Conservation (phyloP, 2,329 filamentous ascomycete genomes). For the Niveomyces coronatus region DNA sequence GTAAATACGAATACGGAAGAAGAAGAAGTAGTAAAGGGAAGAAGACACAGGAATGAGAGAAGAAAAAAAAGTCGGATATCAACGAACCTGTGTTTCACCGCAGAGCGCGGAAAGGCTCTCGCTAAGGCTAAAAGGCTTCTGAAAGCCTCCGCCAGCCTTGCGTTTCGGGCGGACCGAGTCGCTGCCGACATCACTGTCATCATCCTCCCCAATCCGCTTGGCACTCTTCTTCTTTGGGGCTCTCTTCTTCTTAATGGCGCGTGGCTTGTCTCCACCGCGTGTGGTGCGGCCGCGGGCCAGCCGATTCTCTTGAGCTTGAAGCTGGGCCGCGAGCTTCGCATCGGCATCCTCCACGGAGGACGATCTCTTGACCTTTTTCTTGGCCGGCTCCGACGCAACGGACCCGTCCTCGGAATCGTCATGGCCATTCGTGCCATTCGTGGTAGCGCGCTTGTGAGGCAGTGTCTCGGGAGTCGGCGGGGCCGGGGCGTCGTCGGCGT, state of each 20-base stretch:
- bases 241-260: conserved; percentile 54
- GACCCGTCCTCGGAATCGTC: conserved; percentile 40
- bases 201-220: conserved; percentile 65
- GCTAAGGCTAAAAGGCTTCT: conserved; percentile 73
- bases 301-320: conserved; percentile 88
- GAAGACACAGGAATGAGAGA: background rate
- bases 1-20: background rate
- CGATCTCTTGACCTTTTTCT: conserved; percentile 60
- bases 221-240: conserved; percentile 60
- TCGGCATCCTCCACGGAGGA: conserved; percentile 60
- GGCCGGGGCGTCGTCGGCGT: conserved; percentile 36
- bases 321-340: conserved; percentile 72
- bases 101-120: conserved; percentile 58
- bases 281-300: conserved; percentile 58
- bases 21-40: too few species aligned
- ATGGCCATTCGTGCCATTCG: conserved; percentile 24
- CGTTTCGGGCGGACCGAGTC: conserved; percentile 52
- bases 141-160: conserved; percentile 86
- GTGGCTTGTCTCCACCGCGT: conserved; percentile 54
- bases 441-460: conserved; percentile 24
- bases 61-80: background rate
- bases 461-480: conserved; percentile 21
- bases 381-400: conserved; percentile 33
- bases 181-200: conserved; percentile 66
- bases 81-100: conserved; percentile 54